Percentiles rank a stretch among this genome's conserved stretches.
Conservation (phyloP, 2,329 filamentous ascomycete species). For the Pseudophaeomoniella oleicola region DNA sequence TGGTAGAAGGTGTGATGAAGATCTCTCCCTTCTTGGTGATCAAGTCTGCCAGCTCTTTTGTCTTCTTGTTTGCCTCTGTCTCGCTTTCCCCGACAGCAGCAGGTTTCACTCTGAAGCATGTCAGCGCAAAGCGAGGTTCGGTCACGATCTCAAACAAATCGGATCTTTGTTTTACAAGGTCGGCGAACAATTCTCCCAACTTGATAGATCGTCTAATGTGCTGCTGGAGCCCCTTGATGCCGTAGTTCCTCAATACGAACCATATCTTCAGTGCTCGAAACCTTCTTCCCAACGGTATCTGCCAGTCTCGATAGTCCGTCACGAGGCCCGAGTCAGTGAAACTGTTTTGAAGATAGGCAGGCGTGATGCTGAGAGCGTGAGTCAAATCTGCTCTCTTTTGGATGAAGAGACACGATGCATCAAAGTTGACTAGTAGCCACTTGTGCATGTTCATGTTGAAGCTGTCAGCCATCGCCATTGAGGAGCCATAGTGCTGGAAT, state of each 20-base stretch:
- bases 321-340: conserved; percentile 72
- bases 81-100: conserved; percentile 13
- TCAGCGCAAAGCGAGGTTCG: conserved; percentile 61
- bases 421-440: conserved; percentile 91
- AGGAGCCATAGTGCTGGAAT: conserved; percentile 41
- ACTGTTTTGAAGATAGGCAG: conserved; percentile 67
- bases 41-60: conserved; percentile 59
- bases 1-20: conserved; percentile 65
- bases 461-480: conserved; percentile 52
- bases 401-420: conserved; percentile 68
- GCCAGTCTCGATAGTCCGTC: conserved; percentile 94
- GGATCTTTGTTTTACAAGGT: conserved; percentile 38
- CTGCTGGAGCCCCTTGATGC: conserved; percentile 56
- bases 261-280: conserved; percentile 88
- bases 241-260: conserved; percentile 81
- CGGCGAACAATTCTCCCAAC: conserved; percentile 56
- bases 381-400: conserved; percentile 63
- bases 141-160: conserved; percentile 69
- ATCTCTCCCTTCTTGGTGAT: conserved; percentile 64
- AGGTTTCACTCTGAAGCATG: conserved; percentile 54
- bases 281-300: conserved; percentile 77
- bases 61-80: conserved; percentile 50
- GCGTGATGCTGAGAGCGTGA: conserved; percentile 62
- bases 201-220: conserved; percentile 57
- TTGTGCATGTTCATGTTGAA: conserved; percentile 98